Percentiles rank a stretch among this genome's conserved stretches.
Conservation (phyloP, 768 basidiomycete species). For the Naganishia vaughanmartiniae region DNA sequence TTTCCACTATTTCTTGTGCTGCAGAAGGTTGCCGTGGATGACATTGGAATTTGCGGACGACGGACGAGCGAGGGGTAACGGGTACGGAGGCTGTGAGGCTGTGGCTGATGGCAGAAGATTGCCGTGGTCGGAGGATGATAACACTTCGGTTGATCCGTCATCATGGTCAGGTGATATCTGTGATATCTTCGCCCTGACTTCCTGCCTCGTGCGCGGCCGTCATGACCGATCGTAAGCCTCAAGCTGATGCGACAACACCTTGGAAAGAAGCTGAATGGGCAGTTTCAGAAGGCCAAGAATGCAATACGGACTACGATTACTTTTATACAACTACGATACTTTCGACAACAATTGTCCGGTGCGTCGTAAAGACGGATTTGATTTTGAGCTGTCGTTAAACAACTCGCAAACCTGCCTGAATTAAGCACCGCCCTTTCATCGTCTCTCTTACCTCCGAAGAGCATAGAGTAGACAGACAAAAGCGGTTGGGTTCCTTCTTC, state of each 20-base stretch:
- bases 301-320: not conserved
- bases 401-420: constrained; percentile 24
- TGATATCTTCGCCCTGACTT: no score
- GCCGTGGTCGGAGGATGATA: constrained; percentile 4
- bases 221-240: not conserved
- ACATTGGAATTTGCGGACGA: not conserved
- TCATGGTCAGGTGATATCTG: constrained; percentile 8
- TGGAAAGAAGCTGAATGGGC: not conserved
- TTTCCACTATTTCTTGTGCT: not conserved
- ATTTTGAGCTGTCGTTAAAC: constrained; percentile 7
- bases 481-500: constrained; percentile 12
- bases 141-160: not conserved
- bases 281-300: not conserved
- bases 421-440: constrained; percentile 20
- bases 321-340: not conserved
- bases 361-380: constrained; percentile 24
- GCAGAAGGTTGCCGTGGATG: not conserved
- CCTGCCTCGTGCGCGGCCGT: constrained; percentile 8
- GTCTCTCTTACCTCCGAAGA: not conserved
- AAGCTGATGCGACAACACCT: not conserved
- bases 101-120: constrained; percentile 4
- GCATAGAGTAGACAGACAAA: not conserved
- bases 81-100: not conserved
- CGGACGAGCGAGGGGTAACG: no score
- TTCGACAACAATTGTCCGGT: constrained; percentile 3